Evolutionary conservation across 73 alveolate genomes (phyloP).

Genomic region (Breviolum minutum): DNA sequence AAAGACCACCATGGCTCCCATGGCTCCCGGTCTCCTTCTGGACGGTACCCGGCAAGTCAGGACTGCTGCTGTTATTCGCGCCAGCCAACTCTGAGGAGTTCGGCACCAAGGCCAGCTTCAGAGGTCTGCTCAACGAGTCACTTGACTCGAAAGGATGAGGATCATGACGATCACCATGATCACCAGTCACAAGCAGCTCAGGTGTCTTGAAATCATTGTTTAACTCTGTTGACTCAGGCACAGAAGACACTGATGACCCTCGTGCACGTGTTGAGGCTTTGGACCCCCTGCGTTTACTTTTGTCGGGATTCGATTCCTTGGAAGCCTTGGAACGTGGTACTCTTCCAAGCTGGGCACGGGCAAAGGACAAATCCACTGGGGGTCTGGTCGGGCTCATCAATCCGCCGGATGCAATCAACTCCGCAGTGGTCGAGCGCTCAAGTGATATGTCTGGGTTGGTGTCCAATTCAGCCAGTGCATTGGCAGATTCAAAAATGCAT

Average conservation of each 20-base stretch:
- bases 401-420: neutral
- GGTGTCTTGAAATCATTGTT: neutral
- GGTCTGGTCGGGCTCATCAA: conserved; percentile 67
- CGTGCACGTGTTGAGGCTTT: neutral
- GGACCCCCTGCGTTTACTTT: neutral
- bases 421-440: neutral
- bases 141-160: neutral
- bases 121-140: neutral
- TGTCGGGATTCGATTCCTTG: neutral
- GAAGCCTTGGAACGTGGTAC: conserved; percentile 5
- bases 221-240: neutral
- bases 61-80: neutral
- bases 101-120: neutral
- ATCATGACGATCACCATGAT: too few relatives aligned
- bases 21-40: neutral
- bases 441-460: neutral
- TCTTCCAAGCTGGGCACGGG: conserved; percentile 67
- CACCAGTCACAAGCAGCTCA: neutral
- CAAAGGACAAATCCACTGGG: conserved; percentile 45
- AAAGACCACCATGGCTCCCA: neutral
- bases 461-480: neutral
- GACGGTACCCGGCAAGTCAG: neutral
- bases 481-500: conserved; percentile 44
- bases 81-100: neutral
- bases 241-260: neutral